Conservation (phyloP, 2,329 filamentous ascomycete genomes). For the Bretziella fagacearum region DNA sequence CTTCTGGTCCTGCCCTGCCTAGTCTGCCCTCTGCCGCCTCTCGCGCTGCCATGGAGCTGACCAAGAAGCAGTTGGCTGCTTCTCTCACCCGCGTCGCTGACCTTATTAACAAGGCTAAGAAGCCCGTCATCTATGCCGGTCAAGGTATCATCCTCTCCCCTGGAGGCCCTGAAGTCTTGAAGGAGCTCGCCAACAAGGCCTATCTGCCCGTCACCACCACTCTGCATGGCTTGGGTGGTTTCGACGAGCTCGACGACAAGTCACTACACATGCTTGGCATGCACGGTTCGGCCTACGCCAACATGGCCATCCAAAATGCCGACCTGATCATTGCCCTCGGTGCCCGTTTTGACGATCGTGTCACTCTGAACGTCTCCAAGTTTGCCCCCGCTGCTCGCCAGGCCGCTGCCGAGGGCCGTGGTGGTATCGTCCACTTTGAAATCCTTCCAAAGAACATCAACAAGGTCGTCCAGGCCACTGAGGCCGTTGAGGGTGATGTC, state of each 20-base stretch:
- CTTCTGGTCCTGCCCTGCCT: slow-evolving; percentile 55
- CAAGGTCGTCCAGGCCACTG: slow-evolving; percentile 93
- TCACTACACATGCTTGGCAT: slow-evolving; percentile 96
- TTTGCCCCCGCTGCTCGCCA: slow-evolving; percentile 80
- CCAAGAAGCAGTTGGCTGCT: slow-evolving; percentile 51
- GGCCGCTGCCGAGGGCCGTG: slow-evolving; percentile 68
- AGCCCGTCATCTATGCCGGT: slow-evolving; percentile 88
- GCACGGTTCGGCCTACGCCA: slow-evolving; percentile 94
- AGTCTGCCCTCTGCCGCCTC: slow-evolving; percentile 74
- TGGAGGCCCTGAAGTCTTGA: slow-evolving; percentile 63
- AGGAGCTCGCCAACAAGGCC: slow-evolving; percentile 75
- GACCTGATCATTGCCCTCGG: slow-evolving; percentile 92
- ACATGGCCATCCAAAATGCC: slow-evolving; percentile 94
- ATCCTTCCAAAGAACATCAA: slow-evolving; percentile 99
- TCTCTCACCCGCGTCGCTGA: slow-evolving; percentile 64
- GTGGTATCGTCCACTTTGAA: slow-evolving; percentile 94
- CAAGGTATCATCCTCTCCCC: slow-evolving; percentile 71
- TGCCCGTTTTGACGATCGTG: slow-evolving; percentile 89
- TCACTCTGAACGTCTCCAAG: slow-evolving; percentile 63
- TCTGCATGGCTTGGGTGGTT: slow-evolving; percentile 80
- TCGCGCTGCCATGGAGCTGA: slow-evolving; percentile 57
- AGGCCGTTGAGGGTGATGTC: slow-evolving; percentile 89
- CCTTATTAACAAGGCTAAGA: slow-evolving; percentile 76
- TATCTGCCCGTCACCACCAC: slow-evolving; percentile 92
- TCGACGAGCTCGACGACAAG: slow-evolving; percentile 85